Evolutionary conservation across 768 basidiomycete genomes (phyloP), one percentile per base, ranked within the genome.

Genomic region (Agrocybe pediades): DNA sequence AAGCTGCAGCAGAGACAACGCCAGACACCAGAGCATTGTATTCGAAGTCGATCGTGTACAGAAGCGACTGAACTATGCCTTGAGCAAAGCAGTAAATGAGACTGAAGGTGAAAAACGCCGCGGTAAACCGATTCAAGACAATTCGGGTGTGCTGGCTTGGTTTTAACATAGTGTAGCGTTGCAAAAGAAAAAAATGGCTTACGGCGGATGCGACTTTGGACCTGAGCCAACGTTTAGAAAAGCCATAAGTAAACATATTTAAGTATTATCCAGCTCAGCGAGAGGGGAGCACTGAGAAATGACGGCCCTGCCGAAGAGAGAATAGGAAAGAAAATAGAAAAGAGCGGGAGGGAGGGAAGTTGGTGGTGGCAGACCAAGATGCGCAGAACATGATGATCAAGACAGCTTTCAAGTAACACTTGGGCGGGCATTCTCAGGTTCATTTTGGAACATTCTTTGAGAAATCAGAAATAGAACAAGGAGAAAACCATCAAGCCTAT

Each of bases 21-120:
- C 60, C 59, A 20, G 67, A 60, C 11, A 78, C 64, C 25, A 82
- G 57, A 1, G 59, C 52, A 46, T 64, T 61, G 56, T 76, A 77
- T 23, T 73, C 63, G 6, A 71, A 59, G 58, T 85, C 82, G 60
- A 78, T 54, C 19, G 68, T 69, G 62, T 71, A 79, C 9, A 83
- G 70, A 16, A 80, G 65, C 1, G 80, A 74, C 60, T 81, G 81
- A 29, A 83, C 65, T 50, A 79, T 65, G 52, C 78, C 82, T 54
- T 83, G 82, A 9, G 75, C 66, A 45, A 83, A 73, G 60, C 80
- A 84, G 57, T 79, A 75, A 42, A 81, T 16, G 51, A 83, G 70
- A 33, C 73, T 75, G 55, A 83, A 74, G 20, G 81, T 53, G 60
- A 84, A 79, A 68, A 84, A 85, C 0, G 74, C 63, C 26, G 71